phyloP scores from a whole-genome alignment of 495 filamentous ascomycete genomes.

The Neurospora sp. region DNA sequence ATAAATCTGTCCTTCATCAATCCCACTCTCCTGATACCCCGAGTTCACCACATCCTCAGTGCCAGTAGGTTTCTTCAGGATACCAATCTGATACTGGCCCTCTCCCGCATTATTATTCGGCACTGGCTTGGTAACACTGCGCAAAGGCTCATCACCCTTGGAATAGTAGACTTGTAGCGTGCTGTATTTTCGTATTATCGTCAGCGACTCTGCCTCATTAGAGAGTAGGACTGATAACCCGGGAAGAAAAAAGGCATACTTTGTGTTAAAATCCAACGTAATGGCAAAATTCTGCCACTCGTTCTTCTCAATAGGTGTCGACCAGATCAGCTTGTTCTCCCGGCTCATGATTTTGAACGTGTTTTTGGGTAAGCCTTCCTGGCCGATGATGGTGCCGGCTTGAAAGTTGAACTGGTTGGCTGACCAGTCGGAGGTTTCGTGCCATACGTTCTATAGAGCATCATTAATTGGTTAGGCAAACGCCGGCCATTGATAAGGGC shows the following conservation, averaged over 20 bases:
- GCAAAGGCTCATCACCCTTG: conserved; percentile 32
- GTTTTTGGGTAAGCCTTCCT: conserved; percentile 72
- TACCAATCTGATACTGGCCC: conserved; percentile 47
- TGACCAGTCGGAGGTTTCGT: conserved; percentile 44
- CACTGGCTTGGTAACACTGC: conserved; percentile 35
- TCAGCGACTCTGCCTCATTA: too few species aligned
- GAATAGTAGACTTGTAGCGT: conserved; percentile 48
- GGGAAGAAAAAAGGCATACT: conserved; percentile 22
- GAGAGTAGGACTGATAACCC: too few species aligned
- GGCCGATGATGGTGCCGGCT: conserved; percentile 40
- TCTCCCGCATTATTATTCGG: conserved; percentile 42
- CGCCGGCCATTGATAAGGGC: too few species aligned
- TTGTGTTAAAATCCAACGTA: conserved; percentile 39
- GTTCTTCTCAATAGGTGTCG: conserved; percentile 27
- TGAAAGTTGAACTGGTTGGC: conserved; percentile 48
- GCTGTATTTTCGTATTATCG: conserved; percentile 15
- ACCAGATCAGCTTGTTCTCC: conserved; percentile 38
- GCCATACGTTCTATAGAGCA: conserved; percentile 35
- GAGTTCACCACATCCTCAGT: conserved; percentile 41
- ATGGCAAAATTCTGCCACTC: conserved; percentile 52
- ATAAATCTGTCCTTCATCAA: conserved; percentile 46
- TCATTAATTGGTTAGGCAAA: too few species aligned
- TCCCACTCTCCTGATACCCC: conserved; percentile 39
- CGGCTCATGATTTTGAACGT: conserved; percentile 53
- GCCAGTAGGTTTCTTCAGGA: conserved; percentile 48